These are phyloP conservation scores for Pouteria glomerata DNA, from an alignment of 148 eudicot genomes.

Conservation along the genomic window DNA sequence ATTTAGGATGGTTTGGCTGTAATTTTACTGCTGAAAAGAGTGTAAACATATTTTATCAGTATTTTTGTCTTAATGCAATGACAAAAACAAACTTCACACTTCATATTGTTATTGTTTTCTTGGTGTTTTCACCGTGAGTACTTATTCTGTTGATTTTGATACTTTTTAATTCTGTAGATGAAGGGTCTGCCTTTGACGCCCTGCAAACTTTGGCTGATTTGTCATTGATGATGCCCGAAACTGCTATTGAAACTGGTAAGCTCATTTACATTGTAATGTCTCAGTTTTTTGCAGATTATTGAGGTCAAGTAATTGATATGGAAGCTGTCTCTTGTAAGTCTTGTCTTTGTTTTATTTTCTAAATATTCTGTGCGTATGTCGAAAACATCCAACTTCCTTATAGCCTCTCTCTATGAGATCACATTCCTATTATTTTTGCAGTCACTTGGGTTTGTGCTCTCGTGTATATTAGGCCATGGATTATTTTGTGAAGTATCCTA, in stretches of 20 bases:
- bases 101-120: conserved; percentile 3
- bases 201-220: conserved; percentile 91
- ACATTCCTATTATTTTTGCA: not conserved
- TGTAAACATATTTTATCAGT: not conserved
- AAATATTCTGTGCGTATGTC: not conserved
- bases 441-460: not conserved
- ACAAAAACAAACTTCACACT: not conserved
- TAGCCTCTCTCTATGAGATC: not conserved
- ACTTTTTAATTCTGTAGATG: conserved; percentile 48
- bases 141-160: not conserved
- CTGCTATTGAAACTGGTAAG: conserved; percentile 63
- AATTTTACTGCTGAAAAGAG: not conserved
- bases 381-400: not conserved
- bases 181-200: conserved; percentile 80
- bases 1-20: too few relatives aligned
- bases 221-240: conserved; percentile 80
- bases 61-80: not conserved
- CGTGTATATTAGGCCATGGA: not conserved
- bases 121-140: not conserved
- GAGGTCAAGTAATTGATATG: not conserved
- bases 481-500: not conserved
- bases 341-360: not conserved
- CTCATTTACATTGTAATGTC: not conserved
- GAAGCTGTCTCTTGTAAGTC: not conserved
- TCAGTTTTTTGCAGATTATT: not conserved